Evolutionary conservation across 2,329 filamentous ascomycete species (phyloP).

Genomic region (Epichloe uncinata): DNA sequence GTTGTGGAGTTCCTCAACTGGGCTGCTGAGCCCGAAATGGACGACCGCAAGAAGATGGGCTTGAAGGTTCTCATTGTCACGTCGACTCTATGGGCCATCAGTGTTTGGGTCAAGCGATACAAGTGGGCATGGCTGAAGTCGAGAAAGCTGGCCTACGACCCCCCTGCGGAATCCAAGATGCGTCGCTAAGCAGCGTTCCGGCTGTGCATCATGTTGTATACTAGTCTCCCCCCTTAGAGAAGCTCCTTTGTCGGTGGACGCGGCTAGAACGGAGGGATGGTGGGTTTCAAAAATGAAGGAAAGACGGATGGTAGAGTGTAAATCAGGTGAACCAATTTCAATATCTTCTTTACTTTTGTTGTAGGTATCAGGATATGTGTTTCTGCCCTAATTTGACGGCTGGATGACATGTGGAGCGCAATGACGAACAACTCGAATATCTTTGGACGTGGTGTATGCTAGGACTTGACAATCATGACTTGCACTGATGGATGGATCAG

Average conservation of each 20-base stretch:
- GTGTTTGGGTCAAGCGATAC: slow-evolving; percentile 98
- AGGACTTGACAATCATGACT: too few species aligned
- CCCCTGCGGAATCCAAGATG: slow-evolving; percentile 45
- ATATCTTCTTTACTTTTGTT: slow-evolving; percentile 16
- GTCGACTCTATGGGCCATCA: slow-evolving; percentile 67
- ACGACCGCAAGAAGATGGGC: slow-evolving; percentile 98
- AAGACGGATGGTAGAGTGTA: slow-evolving; percentile 31
- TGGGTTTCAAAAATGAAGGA: slow-evolving; percentile 17
- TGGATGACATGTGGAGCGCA: too few species aligned
- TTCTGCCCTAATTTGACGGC: too few species aligned
- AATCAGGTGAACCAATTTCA: slow-evolving; percentile 34
- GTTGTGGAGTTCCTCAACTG: slow-evolving; percentile 98
- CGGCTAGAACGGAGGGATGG: slow-evolving; percentile 22
- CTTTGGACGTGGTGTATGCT: too few species aligned
- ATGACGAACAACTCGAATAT: too few species aligned
- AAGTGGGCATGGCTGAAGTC: slow-evolving; percentile 97
- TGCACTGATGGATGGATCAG: too few species aligned
- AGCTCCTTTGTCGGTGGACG: slow-evolving; percentile 30
- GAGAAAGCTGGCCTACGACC: slow-evolving; percentile 81
- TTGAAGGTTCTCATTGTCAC: slow-evolving; percentile 85
- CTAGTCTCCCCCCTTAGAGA: slow-evolving; percentile 26
- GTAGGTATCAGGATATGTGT: background rate
- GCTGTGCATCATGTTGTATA: slow-evolving; percentile 26
- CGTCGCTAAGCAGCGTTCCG: slow-evolving; percentile 29
- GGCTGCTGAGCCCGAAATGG: slow-evolving; percentile 98